Conservation (phyloP, 2,329 filamentous ascomycete species). For the Sclerotinia nivalis region DNA sequence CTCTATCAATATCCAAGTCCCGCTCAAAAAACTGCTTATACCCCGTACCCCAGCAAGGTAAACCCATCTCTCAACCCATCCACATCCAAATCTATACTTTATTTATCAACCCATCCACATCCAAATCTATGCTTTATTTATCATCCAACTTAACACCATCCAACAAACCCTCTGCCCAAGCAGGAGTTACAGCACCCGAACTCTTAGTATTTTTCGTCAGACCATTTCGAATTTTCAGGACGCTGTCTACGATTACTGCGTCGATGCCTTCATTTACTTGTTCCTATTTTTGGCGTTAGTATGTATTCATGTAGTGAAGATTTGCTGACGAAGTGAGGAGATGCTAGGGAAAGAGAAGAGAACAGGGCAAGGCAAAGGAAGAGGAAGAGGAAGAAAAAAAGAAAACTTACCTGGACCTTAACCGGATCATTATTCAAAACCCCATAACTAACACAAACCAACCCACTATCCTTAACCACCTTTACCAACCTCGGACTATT, state of each 20-base stretch:
- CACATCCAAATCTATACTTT: background rate
- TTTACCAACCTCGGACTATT: constrained; percentile 84
- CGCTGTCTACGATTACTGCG: constrained; percentile 94
- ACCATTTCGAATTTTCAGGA: constrained; percentile 88
- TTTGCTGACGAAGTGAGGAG: background rate
- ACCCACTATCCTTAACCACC: constrained; percentile 89
- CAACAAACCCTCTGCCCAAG: constrained; percentile 13
- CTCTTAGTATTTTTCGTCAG: constrained; percentile 49
- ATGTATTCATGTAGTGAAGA: background rate
- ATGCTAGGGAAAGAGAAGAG: background rate
- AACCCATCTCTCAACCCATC: background rate
- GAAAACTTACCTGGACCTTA: constrained; percentile 74
- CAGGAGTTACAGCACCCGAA: background rate
- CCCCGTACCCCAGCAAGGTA: too few species aligned
- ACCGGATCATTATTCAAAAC: constrained; percentile 81
- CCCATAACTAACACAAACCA: constrained; percentile 97
- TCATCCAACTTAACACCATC: constrained; percentile 8
- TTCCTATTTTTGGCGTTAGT: constrained; percentile 31
- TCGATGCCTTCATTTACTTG: constrained; percentile 97
- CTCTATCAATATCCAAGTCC: too few species aligned
- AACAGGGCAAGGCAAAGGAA: background rate
- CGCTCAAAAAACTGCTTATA: too few species aligned
- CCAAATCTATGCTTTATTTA: background rate
- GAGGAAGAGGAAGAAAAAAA: background rate
- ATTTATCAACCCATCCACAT: background rate